Percentiles rank a stretch among this genome's conserved stretches.
These are phyloP conservation scores for Rhododendron ovatum DNA, from an alignment of 148 eudicot species.

Conservation along the genomic window DNA sequence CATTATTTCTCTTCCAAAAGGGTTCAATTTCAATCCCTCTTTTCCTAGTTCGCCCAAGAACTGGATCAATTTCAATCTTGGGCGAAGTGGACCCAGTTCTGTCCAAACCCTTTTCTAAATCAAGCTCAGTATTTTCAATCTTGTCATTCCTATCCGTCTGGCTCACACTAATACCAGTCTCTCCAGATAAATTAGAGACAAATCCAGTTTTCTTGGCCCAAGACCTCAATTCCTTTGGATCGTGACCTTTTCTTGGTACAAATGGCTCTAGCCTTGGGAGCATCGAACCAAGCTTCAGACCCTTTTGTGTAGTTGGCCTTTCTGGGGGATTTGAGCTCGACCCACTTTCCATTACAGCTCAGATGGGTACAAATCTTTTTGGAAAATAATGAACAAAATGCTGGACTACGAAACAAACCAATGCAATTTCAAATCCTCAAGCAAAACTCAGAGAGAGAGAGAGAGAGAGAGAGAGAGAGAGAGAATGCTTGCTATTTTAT, in stretches of 20 bases:
- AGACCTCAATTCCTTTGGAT: conserved; percentile 80
- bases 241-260: conserved; percentile 58
- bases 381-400: neutral
- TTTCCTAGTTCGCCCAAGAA: conserved; percentile 50
- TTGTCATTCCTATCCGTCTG: conserved; percentile 27
- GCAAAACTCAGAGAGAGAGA: conserved; percentile 5
- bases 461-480: conserved; percentile 11
- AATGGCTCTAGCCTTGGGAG: conserved; percentile 56
- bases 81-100: conserved; percentile 47
- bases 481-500: conserved; percentile 5
- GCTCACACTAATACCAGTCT: conserved; percentile 38
- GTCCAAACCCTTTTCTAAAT: conserved; percentile 53
- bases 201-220: conserved; percentile 98
- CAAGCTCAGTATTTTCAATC: conserved; percentile 29
- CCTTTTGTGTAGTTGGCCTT: conserved; percentile 29
- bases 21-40: conserved; percentile 57
- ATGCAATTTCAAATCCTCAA: neutral
- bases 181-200: conserved; percentile 74
- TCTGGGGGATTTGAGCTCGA: conserved; percentile 50
- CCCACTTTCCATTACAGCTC: conserved; percentile 60
- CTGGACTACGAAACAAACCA: neutral
- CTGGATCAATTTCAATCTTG: conserved; percentile 68
- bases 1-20: conserved; percentile 20
- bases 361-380: conserved; percentile 20
- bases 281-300: conserved; percentile 33